Evolutionary conservation across 495 filamentous ascomycete species (phyloP).

Genomic region (Hypoxylon intermedium): DNA sequence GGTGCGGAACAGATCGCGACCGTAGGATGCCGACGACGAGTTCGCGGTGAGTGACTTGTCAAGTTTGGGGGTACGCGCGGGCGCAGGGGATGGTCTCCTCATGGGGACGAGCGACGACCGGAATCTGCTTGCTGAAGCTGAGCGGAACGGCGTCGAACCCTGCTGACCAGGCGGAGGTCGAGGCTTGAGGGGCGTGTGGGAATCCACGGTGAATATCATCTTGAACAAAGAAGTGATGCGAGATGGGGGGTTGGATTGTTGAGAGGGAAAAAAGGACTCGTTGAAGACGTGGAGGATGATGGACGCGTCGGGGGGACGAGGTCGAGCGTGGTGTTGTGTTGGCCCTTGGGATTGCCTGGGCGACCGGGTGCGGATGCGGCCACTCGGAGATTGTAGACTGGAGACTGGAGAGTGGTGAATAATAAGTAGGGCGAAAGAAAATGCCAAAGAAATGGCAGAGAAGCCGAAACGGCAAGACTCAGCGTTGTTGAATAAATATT

Average conservation of each 20-base stretch:
- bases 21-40: slow-evolving; percentile 17
- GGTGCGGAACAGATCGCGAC: slow-evolving; percentile 49
- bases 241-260: slow-evolving; percentile 5
- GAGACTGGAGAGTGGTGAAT: slow-evolving; percentile 4
- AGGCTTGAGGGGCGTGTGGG: slow-evolving; percentile 39
- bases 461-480: slow-evolving; percentile 23
- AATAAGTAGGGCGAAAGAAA: not conserved
- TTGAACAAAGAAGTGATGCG: slow-evolving; percentile 8
- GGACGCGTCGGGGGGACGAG: slow-evolving; percentile 31
- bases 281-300: slow-evolving; percentile 4
- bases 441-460: slow-evolving; percentile 17
- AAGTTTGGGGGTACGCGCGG: slow-evolving; percentile 10
- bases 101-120: slow-evolving; percentile 42
- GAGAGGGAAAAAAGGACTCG: not conserved
- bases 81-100: slow-evolving; percentile 29
- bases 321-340: slow-evolving; percentile 5
- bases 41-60: slow-evolving; percentile 28
- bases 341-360: slow-evolving; percentile 9
- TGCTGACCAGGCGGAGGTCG: slow-evolving; percentile 41
- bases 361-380: slow-evolving; percentile 19
- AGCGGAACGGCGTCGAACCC: slow-evolving; percentile 44
- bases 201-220: slow-evolving; percentile 31
- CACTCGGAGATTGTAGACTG: slow-evolving; percentile 4
- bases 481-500: slow-evolving; percentile 8
- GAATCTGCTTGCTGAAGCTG: slow-evolving; percentile 39